Conservation (phyloP, 2,329 filamentous ascomycete genomes). For the Microcera coccophila region DNA sequence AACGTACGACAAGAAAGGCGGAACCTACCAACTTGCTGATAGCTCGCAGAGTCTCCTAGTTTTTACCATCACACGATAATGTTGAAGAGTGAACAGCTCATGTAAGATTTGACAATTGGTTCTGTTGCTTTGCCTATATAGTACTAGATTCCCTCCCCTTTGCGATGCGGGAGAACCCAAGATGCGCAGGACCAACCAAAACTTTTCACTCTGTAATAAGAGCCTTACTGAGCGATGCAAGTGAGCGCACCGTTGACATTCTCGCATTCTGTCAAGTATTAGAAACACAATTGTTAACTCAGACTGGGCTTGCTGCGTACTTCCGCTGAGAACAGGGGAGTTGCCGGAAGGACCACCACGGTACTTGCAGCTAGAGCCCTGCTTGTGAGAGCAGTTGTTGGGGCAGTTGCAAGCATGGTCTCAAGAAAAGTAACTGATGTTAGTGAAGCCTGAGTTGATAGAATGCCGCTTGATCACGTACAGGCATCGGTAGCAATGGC, state of each 20-base stretch:
- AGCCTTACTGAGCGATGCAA: background rate
- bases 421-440: background rate
- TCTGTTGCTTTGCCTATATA: background rate
- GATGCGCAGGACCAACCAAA: background rate
- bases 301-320: background rate
- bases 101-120: background rate
- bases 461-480: background rate
- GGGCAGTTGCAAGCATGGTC: background rate
- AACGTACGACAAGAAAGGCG: background rate
- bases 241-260: background rate
- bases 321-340: background rate
- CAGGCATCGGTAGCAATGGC: background rate
- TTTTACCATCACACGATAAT: background rate
- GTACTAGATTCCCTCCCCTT: background rate
- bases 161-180: background rate
- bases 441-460: background rate
- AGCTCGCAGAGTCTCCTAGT: background rate
- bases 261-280: background rate
- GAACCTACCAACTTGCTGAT: background rate
- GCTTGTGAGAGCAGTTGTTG: background rate
- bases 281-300: background rate
- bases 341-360: background rate
- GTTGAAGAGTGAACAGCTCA: background rate
- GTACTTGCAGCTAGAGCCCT: background rate
- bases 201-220: background rate